Evolutionary conservation across 352 stramenopile genomes (phyloP).

Genomic region (Phytopythium kandeliae): DNA sequence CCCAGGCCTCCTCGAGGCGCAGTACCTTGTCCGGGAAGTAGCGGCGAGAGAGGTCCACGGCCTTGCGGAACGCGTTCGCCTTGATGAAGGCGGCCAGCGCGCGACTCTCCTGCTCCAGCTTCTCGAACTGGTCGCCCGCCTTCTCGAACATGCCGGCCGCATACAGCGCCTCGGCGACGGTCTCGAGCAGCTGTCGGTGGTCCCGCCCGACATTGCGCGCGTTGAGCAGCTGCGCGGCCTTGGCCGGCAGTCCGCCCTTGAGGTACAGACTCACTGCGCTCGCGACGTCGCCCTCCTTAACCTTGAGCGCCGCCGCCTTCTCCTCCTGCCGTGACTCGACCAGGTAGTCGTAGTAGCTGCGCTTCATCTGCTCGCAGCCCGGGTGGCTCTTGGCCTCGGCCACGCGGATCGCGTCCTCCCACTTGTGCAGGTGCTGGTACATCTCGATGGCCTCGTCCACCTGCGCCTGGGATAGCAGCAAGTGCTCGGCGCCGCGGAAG

Average conservation of each 20-base stretch:
- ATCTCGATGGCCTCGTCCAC: slow-evolving; percentile 93
- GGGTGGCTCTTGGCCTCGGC: slow-evolving; percentile 81
- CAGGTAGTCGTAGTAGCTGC: slow-evolving; percentile 91
- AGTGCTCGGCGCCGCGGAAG: slow-evolving; percentile 87
- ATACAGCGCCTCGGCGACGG: slow-evolving; percentile 86
- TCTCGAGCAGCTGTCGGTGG: slow-evolving; percentile 87
- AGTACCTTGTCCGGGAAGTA: slow-evolving; percentile 90
- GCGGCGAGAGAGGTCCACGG: slow-evolving; percentile 89
- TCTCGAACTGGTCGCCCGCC: slow-evolving; percentile 92
- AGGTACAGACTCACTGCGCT: slow-evolving; percentile 91
- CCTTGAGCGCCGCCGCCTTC: slow-evolving; percentile 88
- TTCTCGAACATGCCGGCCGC: slow-evolving; percentile 90
- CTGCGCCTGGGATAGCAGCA: slow-evolving; percentile 88
- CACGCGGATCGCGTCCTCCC: slow-evolving; percentile 92
- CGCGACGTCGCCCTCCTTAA: slow-evolving; percentile 88
- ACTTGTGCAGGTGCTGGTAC: slow-evolving; percentile 94
- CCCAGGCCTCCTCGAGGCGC: slow-evolving; percentile 90
- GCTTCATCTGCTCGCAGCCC: slow-evolving; percentile 84
- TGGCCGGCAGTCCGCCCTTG: slow-evolving; percentile 89
- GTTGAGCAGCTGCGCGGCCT: slow-evolving; percentile 84
- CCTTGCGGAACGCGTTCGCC: slow-evolving; percentile 89
- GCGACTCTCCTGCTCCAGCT: slow-evolving; percentile 88
- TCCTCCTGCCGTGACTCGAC: slow-evolving; percentile 91
- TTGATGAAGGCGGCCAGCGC: slow-evolving; percentile 91
- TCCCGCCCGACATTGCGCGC: slow-evolving; percentile 85